Percentiles rank a stretch among this genome's conserved stretches.
phyloP scores from a whole-genome alignment of 306 rosid species.

The Casuarina cunninghamiana region DNA sequence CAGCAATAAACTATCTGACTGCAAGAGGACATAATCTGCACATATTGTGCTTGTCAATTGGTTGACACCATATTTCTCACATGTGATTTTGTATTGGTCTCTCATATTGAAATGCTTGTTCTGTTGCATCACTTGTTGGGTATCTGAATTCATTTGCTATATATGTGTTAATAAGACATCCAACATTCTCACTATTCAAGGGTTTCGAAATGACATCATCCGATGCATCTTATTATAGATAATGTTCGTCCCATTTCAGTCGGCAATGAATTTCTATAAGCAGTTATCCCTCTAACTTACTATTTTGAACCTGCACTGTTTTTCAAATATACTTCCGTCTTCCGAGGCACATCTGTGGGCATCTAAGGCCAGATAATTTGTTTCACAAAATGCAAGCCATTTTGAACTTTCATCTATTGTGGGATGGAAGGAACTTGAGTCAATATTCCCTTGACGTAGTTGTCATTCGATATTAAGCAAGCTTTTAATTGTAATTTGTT shows the following conservation, averaged over 20 bases:
- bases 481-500: background rate
- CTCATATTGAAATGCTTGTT: background rate
- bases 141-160: background rate
- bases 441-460: no score
- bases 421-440: background rate
- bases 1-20: slow-evolving; percentile 73
- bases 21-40: slow-evolving; percentile 69
- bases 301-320: background rate
- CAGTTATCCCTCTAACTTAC: background rate
- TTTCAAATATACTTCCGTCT: background rate
- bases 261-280: background rate
- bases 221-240: background rate
- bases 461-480: background rate
- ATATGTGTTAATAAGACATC: background rate
- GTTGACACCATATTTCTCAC: slow-evolving; percentile 49
- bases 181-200: background rate
- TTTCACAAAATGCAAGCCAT: background rate
- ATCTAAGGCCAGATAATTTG: background rate
- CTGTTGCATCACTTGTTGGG: background rate
- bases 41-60: slow-evolving; percentile 79
- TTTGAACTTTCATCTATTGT: background rate
- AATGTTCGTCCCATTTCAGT: background rate
- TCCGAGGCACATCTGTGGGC: background rate
- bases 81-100: slow-evolving; percentile 15
- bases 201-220: background rate